Base-by-base conservation (phyloP, 2,329 filamentous ascomycete genomes). In the Botrytis cinerea region DNA sequence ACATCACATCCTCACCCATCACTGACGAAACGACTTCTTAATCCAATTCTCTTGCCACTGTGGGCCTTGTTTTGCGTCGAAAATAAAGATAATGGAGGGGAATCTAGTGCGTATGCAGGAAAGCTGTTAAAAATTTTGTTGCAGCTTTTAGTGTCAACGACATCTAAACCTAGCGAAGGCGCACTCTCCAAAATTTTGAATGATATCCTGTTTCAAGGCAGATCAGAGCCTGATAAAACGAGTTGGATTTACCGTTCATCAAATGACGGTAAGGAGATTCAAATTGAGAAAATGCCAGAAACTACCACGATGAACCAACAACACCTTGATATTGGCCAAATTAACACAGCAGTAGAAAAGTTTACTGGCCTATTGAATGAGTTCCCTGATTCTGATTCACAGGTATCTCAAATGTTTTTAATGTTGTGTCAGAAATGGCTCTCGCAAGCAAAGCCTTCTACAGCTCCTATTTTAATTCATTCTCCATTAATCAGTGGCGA, bases 1-100 rank as follows among this genome's bases (percentile, higher is more conserved):
- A 83, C 87, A 32, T 91, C 90, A 0, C 91, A 91, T 78, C 90
- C 90, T 0, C 91, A 92, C 72, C 88, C 90, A 0, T 90, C 90
- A 0, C 81, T 93, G 16, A 87, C 89, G 62, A 89, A 86, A 75
- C 84, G 91, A 69, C 82, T 93, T 0, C 81, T 93, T 3, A 83
- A 84, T 4, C 88, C 88, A 0, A 78, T 92, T 2, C 77, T 92
- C 4, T 81, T 89, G 7, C 87, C 90, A 1, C 82, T 93, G 0
- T 93, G 91, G 91, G 60, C 71, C 25, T 45, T 70, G n/a, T 59
- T 87, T 0, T 87, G 87, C 8, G 89, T 88, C 85, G 10, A 22
- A 67, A 35, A n/a, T 2, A 38, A 46, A 35, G 22, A 28, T 18
- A 22, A 9, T 35, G 28, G 28, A 4, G 35, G 3, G 35, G 51